These are phyloP conservation scores for Diaporthe ampelina DNA, from an alignment of 2,329 filamentous ascomycete species.

Conservation along the genomic window DNA sequence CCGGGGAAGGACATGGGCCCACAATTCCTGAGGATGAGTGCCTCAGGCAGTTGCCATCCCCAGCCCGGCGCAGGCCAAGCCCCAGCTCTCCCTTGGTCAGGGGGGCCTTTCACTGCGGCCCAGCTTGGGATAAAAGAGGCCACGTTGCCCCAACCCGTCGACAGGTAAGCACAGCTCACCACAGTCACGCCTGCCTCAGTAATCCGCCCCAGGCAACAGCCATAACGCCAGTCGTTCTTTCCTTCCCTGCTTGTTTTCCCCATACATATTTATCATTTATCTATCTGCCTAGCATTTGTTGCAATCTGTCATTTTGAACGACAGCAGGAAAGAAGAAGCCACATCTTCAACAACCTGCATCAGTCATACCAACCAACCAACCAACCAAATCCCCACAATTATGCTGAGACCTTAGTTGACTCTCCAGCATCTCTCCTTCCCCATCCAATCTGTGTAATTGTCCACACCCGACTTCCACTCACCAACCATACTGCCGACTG, in stretches of 20 bases:
- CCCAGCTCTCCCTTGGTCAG: conserved; percentile 12
- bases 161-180: conserved; percentile 19
- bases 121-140: conserved; percentile 39
- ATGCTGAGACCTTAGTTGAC: conserved; percentile 38
- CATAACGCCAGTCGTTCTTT: conserved; percentile 9
- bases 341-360: neutral
- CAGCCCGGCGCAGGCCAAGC: neutral
- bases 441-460: conserved; percentile 36
- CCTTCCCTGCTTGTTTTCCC: conserved; percentile 6
- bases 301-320: conserved; percentile 27
- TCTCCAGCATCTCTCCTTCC: conserved; percentile 13
- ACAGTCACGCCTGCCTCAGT: conserved; percentile 10
- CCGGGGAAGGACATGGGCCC: conserved; percentile 19
- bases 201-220: conserved; percentile 25
- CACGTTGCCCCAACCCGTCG: conserved; percentile 38
- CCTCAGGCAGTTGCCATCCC: neutral
- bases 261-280: neutral
- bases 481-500: conserved; percentile 5
- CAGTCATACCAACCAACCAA: neutral
- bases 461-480: conserved; percentile 18
- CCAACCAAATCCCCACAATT: conserved; percentile 32
- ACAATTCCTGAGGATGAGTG: neutral
- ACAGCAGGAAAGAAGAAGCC: conserved; percentile 10
- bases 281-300: conserved; percentile 27
- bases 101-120: conserved; percentile 30